Percentiles rank a stretch among this genome's conserved stretches.
These are phyloP conservation scores for Phytophthora melonis DNA, from an alignment of 352 stramenopile species.

Conservation along the genomic window DNA sequence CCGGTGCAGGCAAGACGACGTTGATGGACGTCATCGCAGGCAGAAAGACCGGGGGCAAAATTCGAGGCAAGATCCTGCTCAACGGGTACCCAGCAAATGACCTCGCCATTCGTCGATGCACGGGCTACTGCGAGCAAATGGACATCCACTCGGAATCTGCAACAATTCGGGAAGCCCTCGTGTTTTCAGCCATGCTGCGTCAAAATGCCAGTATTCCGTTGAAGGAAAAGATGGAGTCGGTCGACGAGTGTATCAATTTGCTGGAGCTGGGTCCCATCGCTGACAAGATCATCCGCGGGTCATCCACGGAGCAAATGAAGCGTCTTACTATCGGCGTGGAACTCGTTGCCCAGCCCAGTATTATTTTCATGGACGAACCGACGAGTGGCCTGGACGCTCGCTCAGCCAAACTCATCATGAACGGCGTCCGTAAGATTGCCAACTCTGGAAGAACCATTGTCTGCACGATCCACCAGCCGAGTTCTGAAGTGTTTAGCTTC, in stretches of 20 bases:
- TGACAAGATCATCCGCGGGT: constrained; percentile 65
- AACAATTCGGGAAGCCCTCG: constrained; percentile 90
- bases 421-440: constrained; percentile 90
- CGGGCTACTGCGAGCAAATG: constrained; percentile 86
- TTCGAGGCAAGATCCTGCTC: constrained; percentile 72
- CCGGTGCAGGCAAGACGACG: constrained; percentile 93
- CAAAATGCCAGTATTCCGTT: constrained; percentile 44
- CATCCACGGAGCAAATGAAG: constrained; percentile 71
- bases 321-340: constrained; percentile 90
- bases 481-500: constrained; percentile 87
- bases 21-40: constrained; percentile 95
- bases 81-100: constrained; percentile 61
- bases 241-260: constrained; percentile 66
- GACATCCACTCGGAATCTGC: constrained; percentile 91
- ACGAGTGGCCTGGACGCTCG: constrained; percentile 90
- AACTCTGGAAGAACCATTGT: constrained; percentile 79
- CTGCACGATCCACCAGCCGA: constrained; percentile 94
- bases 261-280: constrained; percentile 59
- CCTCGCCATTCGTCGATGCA: constrained; percentile 59
- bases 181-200: constrained; percentile 90
- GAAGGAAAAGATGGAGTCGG: constrained; percentile 53
- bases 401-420: constrained; percentile 87
- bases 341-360: constrained; percentile 82
- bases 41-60: constrained; percentile 89
- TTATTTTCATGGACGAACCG: constrained; percentile 92